phyloP scores from a whole-genome alignment of 805 yeast species.

The Kodamaea hsintzibuensis region DNA sequence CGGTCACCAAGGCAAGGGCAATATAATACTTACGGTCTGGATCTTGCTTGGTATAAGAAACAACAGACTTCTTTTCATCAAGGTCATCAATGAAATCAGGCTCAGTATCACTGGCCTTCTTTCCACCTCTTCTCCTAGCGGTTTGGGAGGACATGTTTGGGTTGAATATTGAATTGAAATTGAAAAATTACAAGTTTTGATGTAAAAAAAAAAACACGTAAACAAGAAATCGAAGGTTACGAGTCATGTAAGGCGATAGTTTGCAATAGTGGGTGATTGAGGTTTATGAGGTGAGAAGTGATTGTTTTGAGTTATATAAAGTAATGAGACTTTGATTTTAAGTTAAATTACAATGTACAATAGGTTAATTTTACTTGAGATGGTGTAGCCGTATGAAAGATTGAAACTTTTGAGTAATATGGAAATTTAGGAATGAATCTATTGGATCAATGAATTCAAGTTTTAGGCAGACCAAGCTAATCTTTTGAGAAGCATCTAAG shows the following conservation, averaged over 20 bases:
- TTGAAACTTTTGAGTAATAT: too few species aligned
- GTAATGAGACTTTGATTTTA: too few species aligned
- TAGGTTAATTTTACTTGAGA: too few species aligned
- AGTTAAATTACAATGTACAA: too few species aligned
- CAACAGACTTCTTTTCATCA: neutral
- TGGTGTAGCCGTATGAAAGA: too few species aligned
- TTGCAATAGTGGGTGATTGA: too few species aligned
- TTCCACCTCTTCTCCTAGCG: conserved; percentile 20
- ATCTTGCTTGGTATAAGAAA: conserved; percentile 6
- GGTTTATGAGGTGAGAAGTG: too few species aligned
- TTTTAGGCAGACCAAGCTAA: too few species aligned
- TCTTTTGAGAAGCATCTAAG: too few species aligned
- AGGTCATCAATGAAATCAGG: neutral
- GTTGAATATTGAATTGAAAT: neutral
- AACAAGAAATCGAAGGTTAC: neutral
- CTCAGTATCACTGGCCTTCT: conserved; percentile 11
- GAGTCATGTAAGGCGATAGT: neutral
- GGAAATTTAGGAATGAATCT: too few species aligned
- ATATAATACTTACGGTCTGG: conserved; percentile 32
- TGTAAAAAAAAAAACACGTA: conserved; percentile 6
- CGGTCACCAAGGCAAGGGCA: conserved; percentile 40
- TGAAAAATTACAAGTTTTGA: neutral
- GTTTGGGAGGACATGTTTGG: conserved; percentile 9
- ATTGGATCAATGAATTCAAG: too few species aligned
- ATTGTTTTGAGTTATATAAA: too few species aligned